A percentile compares a stretch with the other conserved stretches of the same genome.
Evolutionary conservation across 495 filamentous ascomycete genomes (phyloP).

Genomic region (Sordaria brevicollis): DNA sequence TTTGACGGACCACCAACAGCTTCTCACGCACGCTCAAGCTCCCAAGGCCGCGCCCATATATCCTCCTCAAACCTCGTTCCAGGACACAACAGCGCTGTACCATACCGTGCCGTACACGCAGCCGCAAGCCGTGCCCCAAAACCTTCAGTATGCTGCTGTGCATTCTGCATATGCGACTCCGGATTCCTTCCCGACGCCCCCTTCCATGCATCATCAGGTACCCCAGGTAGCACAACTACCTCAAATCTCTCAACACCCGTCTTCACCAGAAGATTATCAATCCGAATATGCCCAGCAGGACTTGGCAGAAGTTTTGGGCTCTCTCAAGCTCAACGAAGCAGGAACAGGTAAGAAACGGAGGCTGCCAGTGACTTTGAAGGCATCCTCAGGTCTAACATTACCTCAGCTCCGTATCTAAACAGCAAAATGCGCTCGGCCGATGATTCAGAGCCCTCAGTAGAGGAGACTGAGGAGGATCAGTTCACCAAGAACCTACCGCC

Average conservation of each 20-base stretch:
- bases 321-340: slow-evolving; percentile 76
- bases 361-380: not conserved
- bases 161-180: slow-evolving; percentile 32
- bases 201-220: slow-evolving; percentile 32
- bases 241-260: slow-evolving; percentile 23
- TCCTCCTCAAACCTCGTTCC: slow-evolving; percentile 26
- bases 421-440: slow-evolving; percentile 49
- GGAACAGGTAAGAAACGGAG: slow-evolving; percentile 63
- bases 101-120: slow-evolving; percentile 35
- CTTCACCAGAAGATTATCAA: slow-evolving; percentile 41
- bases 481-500: slow-evolving; percentile 44
- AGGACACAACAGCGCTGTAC: slow-evolving; percentile 33
- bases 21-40: slow-evolving; percentile 21
- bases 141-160: slow-evolving; percentile 40
- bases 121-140: slow-evolving; percentile 30
- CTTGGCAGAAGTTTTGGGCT: slow-evolving; percentile 71
- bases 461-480: slow-evolving; percentile 56
- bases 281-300: slow-evolving; percentile 63
- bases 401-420: slow-evolving; percentile 73
- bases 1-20: slow-evolving; percentile 30
- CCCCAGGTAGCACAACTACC: not conserved
- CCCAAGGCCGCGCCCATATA: slow-evolving; percentile 29
- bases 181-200: slow-evolving; percentile 43
- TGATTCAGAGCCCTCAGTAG: slow-evolving; percentile 67
- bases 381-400: slow-evolving; percentile 4